Evolutionary conservation across 139 green algal genomes (phyloP), one percentile per base, ranked within the genome.

Genomic region (Micractinium sp.): DNA sequence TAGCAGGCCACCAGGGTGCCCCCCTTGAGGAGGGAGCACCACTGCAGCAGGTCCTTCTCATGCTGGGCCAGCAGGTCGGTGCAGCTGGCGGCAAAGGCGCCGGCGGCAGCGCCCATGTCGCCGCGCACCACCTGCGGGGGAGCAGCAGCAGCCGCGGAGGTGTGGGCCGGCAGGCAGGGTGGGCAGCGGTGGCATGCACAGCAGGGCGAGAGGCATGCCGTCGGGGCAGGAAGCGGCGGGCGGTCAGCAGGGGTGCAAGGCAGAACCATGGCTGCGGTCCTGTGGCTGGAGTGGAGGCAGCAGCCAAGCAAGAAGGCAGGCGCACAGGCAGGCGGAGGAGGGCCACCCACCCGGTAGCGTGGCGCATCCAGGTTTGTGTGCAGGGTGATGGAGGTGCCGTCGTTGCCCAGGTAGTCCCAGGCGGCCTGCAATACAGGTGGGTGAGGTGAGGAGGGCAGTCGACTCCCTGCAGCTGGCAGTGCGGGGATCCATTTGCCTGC

Each of bases 331-430:
- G 47, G 47, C 47, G 5, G 5, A 56, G n/a, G n/a, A n/a, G n/a
- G n/a, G n/a, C n/a, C n/a, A 56, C 47, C 74, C n/a, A 86, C 81
- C 31, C 81, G 56, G 67, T 97, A 98, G 0, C 93, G 90, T 16
- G 97, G 96, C n/a, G 97, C 96, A 3, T 95, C 80, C 7, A 94
- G 89, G 94, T 99, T 99, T 63, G 97, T 99, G 38, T 92, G 90
- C 81, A 99, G 93, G 27, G 91, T 96, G 87, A 86, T 97, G n/a
- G 41, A 29, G 66, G 82, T 82, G 20, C 95, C 97, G 16, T 97
- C 92, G 41, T 23, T 98, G 53, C 95, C 93, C 39, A 98, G 87
- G 88, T 98, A 98, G 27, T 89, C 85, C 69, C 92, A 99, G 25
- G 89, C 77, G 31, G 93, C 97, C 38, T 96, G 92, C 31, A 4